Evolutionary conservation across 371 early-diverging fungal genomes (phyloP).

Genomic region (Mortierella sp.): DNA sequence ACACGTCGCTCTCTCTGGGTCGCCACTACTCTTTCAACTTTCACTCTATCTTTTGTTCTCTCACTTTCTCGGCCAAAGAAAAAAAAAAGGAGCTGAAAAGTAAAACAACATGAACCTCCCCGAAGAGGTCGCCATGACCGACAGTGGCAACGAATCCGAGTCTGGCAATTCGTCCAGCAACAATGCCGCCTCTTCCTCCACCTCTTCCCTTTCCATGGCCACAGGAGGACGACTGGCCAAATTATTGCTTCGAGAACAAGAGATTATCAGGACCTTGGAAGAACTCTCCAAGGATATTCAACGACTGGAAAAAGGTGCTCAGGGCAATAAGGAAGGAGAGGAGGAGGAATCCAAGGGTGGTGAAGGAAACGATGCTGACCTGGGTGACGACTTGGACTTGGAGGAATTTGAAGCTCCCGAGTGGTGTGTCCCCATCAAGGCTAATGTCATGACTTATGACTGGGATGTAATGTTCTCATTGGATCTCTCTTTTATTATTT

Average conservation of each 20-base stretch:
- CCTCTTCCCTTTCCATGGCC: conserved; percentile 15
- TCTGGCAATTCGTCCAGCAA: conserved; percentile 32
- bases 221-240: conserved; percentile 38
- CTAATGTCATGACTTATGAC: conserved; percentile 94
- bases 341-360: background rate
- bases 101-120: conserved; percentile 38
- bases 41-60: background rate
- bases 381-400: conserved; percentile 60
- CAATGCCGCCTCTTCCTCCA: conserved; percentile 6
- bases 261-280: conserved; percentile 42
- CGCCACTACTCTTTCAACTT: too few species aligned
- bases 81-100: background rate
- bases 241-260: conserved; percentile 39
- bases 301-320: conserved; percentile 25
- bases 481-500: background rate
- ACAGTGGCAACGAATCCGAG: conserved; percentile 52
- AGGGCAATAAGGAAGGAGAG: conserved; percentile 21
- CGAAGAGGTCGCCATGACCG: conserved; percentile 48
- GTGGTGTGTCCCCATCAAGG: conserved; percentile 94
- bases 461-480: conserved; percentile 72
- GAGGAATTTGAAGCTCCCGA: conserved; percentile 92
- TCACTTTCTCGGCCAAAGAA: background rate
- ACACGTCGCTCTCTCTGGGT: too few species aligned
- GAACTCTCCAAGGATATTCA: conserved; percentile 39
- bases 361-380: conserved; percentile 15